Evolutionary conservation across 2,329 filamentous ascomycete species (phyloP).

Genomic region (Lasiodiplodia sp.): DNA sequence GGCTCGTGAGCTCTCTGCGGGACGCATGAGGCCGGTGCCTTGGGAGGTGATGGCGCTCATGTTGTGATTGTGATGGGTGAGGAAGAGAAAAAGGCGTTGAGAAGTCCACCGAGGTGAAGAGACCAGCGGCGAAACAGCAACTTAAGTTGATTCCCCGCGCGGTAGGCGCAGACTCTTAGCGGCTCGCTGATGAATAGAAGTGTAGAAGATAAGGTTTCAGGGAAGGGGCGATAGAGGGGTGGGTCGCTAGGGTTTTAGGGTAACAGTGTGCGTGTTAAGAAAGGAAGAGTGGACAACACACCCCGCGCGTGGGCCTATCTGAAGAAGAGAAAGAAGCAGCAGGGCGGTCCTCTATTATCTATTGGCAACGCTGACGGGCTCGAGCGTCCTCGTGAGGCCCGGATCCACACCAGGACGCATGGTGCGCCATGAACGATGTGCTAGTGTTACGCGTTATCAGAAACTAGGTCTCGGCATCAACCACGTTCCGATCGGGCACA

Average conservation of each 20-base stretch:
- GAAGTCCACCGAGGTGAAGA: background rate
- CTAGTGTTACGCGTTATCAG: conserved; percentile 26
- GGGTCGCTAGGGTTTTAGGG: conserved; percentile 3
- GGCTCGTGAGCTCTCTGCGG: background rate
- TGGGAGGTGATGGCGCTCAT: background rate
- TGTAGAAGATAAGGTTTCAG: background rate
- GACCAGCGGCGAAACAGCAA: background rate
- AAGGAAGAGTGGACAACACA: background rate
- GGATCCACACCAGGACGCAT: background rate
- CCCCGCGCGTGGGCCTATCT: background rate
- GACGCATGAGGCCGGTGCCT: background rate
- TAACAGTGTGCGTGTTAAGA: background rate
- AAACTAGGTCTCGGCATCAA: conserved; percentile 23
- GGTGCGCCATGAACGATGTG: conserved; percentile 2
- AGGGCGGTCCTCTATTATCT: background rate
- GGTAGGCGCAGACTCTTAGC: background rate
- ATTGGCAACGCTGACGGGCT: conserved; percentile 6
- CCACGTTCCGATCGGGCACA: conserved; percentile 17
- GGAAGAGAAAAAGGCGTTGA: background rate
- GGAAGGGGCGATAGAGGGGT: background rate
- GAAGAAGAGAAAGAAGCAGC: background rate
- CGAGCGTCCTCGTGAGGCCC: conserved; percentile 9
- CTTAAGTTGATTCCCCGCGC: too few relatives aligned
- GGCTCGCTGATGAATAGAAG: background rate
- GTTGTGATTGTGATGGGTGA: background rate